phyloP scores from a whole-genome alignment of 495 filamentous ascomycete species.

The Lasiosphaeria miniovina region DNA sequence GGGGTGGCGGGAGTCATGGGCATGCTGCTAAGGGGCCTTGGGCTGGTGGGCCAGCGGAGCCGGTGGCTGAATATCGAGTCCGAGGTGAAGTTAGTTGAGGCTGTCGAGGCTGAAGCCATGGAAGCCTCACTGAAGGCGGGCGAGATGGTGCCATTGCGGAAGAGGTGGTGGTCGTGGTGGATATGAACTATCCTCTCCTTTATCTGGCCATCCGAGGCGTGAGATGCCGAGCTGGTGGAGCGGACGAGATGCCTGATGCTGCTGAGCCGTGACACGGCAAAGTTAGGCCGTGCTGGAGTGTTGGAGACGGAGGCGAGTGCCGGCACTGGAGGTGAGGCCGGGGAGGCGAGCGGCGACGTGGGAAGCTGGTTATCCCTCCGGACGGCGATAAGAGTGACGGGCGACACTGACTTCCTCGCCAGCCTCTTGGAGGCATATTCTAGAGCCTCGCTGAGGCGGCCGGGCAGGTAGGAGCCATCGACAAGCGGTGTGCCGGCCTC shows the following conservation, averaged over 20 bases:
- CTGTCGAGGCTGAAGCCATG: conserved; percentile 21
- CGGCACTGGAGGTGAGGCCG: conserved; percentile 23
- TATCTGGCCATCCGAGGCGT: conserved; percentile 11
- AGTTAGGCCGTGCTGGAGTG: conserved; percentile 26
- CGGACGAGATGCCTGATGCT: conserved; percentile 42
- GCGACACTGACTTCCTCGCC: conserved; percentile 39
- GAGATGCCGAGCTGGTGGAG: conserved; percentile 23
- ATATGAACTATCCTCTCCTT: conserved; percentile 28
- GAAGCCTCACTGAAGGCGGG: conserved; percentile 32
- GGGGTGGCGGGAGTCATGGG: conserved; percentile 46
- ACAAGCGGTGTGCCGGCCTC: conserved; percentile 51
- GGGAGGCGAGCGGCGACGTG: conserved; percentile 20
- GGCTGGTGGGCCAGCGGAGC: conserved; percentile 24
- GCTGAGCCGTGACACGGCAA: conserved; percentile 30
- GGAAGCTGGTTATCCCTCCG: conserved; percentile 49
- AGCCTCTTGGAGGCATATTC: conserved; percentile 52
- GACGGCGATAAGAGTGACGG: conserved; percentile 49
- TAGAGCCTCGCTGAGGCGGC: conserved; percentile 40
- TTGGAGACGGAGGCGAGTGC: conserved; percentile 29
- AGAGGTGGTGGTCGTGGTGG: conserved; percentile 18
- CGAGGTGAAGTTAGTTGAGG: conserved; percentile 15
- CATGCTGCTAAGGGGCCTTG: conserved; percentile 24
- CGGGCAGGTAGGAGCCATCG: conserved; percentile 46
- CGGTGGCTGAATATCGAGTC: conserved; percentile 20
- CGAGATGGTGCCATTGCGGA: conserved; percentile 26